Evolutionary conservation across 495 filamentous ascomycete species (phyloP).

Genomic region (Durotheca rogersii): DNA sequence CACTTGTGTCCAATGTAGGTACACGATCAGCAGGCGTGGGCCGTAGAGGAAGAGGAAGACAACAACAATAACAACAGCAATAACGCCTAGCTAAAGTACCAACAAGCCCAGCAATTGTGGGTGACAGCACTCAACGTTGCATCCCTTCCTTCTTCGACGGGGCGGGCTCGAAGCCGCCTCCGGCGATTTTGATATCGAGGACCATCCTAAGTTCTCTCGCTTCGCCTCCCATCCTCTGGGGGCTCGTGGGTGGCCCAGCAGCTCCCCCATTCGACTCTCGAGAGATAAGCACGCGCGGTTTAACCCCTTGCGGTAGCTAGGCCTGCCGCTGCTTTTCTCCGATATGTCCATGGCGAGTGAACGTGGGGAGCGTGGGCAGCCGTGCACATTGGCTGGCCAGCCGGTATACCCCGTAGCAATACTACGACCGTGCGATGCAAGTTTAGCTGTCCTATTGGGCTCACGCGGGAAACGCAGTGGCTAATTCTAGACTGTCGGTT

Average conservation of each 20-base stretch:
- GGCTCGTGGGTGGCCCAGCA: neutral
- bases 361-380: constrained; percentile 22
- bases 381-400: constrained; percentile 19
- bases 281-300: constrained; percentile 21
- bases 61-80: constrained; percentile 10
- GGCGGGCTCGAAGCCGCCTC: constrained; percentile 6
- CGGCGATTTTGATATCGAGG: constrained; percentile 11
- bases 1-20: constrained; percentile 9
- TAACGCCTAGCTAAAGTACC: neutral
- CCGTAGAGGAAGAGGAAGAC: constrained; percentile 2
- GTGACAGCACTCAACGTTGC: constrained; percentile 10
- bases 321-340: constrained; percentile 29
- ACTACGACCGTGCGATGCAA: constrained; percentile 27
- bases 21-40: constrained; percentile 10
- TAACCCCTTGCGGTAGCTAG: constrained; percentile 20
- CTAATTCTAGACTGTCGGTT: constrained; percentile 13
- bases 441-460: constrained; percentile 20
- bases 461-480: constrained; percentile 23
- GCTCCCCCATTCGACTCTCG: constrained; percentile 17
- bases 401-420: constrained; percentile 27
- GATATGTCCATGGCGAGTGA: constrained; percentile 23
- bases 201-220: constrained; percentile 18
- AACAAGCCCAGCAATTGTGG: constrained; percentile 20
- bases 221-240: constrained; percentile 7
- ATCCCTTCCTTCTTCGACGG: constrained; percentile 14